These are phyloP conservation scores for Discostella pseudostelligera DNA, from an alignment of 108 stramenopile genomes.

Conservation along the genomic window DNA sequence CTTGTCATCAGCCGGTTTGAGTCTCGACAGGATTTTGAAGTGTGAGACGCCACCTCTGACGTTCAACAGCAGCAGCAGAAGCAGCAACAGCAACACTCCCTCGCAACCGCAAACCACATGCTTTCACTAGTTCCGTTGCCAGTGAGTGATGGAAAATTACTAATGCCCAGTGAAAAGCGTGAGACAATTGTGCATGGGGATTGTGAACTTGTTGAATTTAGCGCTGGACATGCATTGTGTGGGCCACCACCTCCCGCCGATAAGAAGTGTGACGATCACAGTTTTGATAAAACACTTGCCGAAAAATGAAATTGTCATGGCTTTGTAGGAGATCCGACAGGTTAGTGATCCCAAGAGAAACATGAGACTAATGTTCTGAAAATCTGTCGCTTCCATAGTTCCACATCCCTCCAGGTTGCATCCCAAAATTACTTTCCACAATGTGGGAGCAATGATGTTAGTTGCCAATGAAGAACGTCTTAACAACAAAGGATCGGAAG, in stretches of 20 bases:
- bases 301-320: constrained; percentile 60
- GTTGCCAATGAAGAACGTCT: constrained; percentile 53
- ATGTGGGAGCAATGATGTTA: constrained; percentile 54
- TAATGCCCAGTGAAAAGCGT: constrained; percentile 10
- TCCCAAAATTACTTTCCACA: constrained; percentile 61
- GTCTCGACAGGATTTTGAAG: too few species aligned
- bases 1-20: too few species aligned
- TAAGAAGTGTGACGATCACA: constrained; percentile 51
- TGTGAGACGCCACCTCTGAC: too few species aligned
- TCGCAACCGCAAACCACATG: too few species aligned
- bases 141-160: constrained; percentile 26
- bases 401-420: constrained; percentile 59
- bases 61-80: too few species aligned
- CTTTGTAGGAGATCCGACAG: constrained; percentile 65
- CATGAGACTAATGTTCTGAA: too few species aligned
- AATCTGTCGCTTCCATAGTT: not conserved
- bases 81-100: too few species aligned
- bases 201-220: constrained; percentile 24
- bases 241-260: constrained; percentile 44
- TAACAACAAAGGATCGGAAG: constrained; percentile 41
- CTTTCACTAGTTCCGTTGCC: too few species aligned
- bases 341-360: not conserved
- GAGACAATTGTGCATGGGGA: constrained; percentile 16
- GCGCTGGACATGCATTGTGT: constrained; percentile 48
- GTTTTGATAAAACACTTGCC: constrained; percentile 51